These are phyloP conservation scores for Sporothrix pseudoabietina DNA, from an alignment of 2,329 filamentous ascomycete genomes.

Conservation along the genomic window DNA sequence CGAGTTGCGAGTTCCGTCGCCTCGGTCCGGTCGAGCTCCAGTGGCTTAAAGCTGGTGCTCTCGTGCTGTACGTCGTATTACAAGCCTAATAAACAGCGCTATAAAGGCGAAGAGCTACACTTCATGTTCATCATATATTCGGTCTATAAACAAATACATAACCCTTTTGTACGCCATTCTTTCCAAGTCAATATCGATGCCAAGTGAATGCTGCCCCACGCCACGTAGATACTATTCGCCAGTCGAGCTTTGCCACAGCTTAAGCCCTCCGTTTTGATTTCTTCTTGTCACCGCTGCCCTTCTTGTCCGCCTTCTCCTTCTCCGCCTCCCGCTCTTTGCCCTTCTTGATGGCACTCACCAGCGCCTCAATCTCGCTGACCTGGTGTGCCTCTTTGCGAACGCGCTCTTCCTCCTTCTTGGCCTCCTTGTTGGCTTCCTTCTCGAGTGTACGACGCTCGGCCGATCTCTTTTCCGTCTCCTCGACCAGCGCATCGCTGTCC, in stretches of 20 bases:
- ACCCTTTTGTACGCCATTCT: constrained; percentile 5
- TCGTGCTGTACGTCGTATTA: not conserved
- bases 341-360: constrained; percentile 52
- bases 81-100: not conserved
- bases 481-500: constrained; percentile 80
- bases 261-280: constrained; percentile 27
- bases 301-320: constrained; percentile 21
- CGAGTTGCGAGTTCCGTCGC: constrained; percentile 23
- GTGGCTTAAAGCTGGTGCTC: not conserved
- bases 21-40: constrained; percentile 20
- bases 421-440: constrained; percentile 38
- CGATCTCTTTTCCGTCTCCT: constrained; percentile 76
- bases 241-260: not conserved
- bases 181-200: not conserved
- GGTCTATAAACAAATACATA: not conserved
- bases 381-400: constrained; percentile 42
- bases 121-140: not conserved
- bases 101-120: not conserved
- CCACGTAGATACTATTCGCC: not conserved
- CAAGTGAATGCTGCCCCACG: not conserved
- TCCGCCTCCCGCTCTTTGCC: constrained; percentile 41
- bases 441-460: constrained; percentile 57
- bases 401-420: constrained; percentile 38
- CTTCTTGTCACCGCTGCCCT: constrained; percentile 36
- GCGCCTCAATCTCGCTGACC: constrained; percentile 43